Conservation (phyloP, 2,329 filamentous ascomycete species). For the Phialocephala subalpina region DNA sequence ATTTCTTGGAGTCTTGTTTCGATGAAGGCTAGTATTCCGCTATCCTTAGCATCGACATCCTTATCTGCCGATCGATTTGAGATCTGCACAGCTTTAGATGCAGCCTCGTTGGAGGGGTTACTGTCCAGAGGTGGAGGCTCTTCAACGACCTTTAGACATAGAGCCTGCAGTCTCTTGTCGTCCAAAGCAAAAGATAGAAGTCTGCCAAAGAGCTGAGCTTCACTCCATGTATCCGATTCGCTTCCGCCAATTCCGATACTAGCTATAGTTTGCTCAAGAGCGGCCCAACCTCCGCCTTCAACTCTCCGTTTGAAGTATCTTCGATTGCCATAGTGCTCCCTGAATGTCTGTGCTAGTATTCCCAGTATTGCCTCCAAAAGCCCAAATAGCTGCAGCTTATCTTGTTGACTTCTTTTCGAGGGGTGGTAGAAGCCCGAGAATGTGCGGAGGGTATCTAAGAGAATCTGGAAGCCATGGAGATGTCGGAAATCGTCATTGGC, state of each 20-base stretch:
- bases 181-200: conserved; percentile 83
- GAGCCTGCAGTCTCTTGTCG: conserved; percentile 74
- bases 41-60: conserved; percentile 29
- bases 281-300: conserved; percentile 79
- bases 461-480: conserved; percentile 77
- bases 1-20: conserved; percentile 55
- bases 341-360: conserved; percentile 71
- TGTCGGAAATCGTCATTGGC: conserved; percentile 85
- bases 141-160: conserved; percentile 63
- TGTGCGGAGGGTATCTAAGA: conserved; percentile 73
- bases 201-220: conserved; percentile 80
- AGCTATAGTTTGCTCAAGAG: conserved; percentile 75
- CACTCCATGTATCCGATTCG: conserved; percentile 73
- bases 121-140: conserved; percentile 41
- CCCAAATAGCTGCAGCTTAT: conserved; percentile 71
- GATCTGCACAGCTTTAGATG: conserved; percentile 2
- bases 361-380: conserved; percentile 76
- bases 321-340: conserved; percentile 83
- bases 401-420: conserved; percentile 64
- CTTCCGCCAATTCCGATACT: conserved; percentile 70
- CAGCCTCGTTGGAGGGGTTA: conserved; percentile 26
- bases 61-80: not conserved
- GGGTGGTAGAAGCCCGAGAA: conserved; percentile 81
- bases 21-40: conserved; percentile 37
- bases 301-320: conserved; percentile 84